Evolutionary conservation across 441 rosid genomes (phyloP).

Genomic region (Biscutella laevigata): DNA sequence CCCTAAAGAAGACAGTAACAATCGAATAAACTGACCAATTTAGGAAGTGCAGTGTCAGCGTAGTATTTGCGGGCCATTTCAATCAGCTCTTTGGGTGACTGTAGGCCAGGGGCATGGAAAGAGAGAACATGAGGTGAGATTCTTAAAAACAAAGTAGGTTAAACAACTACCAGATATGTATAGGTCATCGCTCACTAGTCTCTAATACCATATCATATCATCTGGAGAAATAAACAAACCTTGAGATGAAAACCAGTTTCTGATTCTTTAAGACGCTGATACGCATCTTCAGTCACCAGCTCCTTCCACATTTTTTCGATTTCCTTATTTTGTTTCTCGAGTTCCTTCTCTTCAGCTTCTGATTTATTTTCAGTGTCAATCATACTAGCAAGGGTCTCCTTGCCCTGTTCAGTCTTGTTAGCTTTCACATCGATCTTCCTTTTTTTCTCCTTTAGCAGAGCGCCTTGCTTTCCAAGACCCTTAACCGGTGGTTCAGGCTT

Average conservation of each 20-base stretch:
- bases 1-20: conserved; percentile 15
- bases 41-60: conserved; percentile 71
- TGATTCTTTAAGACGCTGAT: conserved; percentile 66
- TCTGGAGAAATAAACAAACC: conserved; percentile 38
- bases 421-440: conserved; percentile 49
- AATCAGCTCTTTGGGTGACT: conserved; percentile 66
- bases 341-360: conserved; percentile 38
- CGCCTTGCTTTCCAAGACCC: conserved; percentile 86
- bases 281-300: conserved; percentile 58
- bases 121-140: conserved; percentile 32
- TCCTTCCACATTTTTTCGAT: conserved; percentile 49
- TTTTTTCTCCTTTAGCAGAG: conserved; percentile 66
- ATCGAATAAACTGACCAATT: conserved; percentile 48
- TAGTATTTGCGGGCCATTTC: conserved; percentile 66
- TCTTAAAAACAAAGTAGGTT: too few species aligned
- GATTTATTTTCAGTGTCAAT: conserved; percentile 45
- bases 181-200: conserved; percentile 10
- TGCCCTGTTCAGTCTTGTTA: conserved; percentile 43
- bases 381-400: conserved; percentile 31
- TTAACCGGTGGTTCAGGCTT: conserved; percentile 60
- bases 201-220: conserved; percentile 3
- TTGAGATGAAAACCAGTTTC: conserved; percentile 75
- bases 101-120: conserved; percentile 14
- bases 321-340: conserved; percentile 44
- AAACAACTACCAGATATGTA: conserved; percentile 1